Evolutionary conservation across 2,329 filamentous ascomycete species (phyloP).

Genomic region (Lojkania enalia): DNA sequence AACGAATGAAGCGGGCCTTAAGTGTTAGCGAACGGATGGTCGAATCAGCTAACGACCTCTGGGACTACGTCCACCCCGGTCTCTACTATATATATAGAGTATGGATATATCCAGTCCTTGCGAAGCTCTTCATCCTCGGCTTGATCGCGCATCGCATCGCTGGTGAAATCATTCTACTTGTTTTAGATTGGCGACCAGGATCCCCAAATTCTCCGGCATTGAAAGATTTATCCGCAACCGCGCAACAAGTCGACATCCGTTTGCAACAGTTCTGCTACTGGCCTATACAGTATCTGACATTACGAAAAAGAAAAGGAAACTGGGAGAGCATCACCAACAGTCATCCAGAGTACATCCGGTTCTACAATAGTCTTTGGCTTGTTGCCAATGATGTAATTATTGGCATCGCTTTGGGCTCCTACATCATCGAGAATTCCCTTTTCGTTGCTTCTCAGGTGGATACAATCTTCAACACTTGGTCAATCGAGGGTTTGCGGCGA

Average conservation of each 20-base stretch:
- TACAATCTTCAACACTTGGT: slow-evolving; percentile 75
- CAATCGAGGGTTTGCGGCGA: slow-evolving; percentile 81
- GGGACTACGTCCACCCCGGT: slow-evolving; percentile 71
- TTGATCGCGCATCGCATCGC: slow-evolving; percentile 78
- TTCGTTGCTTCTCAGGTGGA: slow-evolving; percentile 83
- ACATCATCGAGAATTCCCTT: slow-evolving; percentile 91
- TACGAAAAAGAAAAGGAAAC: slow-evolving; percentile 85
- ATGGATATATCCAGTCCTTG: slow-evolving; percentile 78
- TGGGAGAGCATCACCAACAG: slow-evolving; percentile 96
- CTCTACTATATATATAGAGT: slow-evolving; percentile 71
- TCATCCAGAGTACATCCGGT: slow-evolving; percentile 96
- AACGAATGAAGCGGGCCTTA: slow-evolving; percentile 77
- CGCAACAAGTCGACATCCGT: slow-evolving; percentile 95
- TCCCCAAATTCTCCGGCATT: slow-evolving; percentile 71
- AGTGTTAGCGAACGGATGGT: slow-evolving; percentile 95
- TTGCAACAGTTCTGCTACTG: slow-evolving; percentile 98
- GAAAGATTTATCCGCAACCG: slow-evolving; percentile 94
- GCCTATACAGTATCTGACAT: slow-evolving; percentile 92
- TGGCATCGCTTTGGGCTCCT: slow-evolving; percentile 92
- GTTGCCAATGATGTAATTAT: slow-evolving; percentile 99
- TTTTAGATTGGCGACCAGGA: slow-evolving; percentile 83
- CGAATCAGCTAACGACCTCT: slow-evolving; percentile 85
- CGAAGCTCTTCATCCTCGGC: slow-evolving; percentile 70
- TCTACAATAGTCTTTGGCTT: slow-evolving; percentile 98
- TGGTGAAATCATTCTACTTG: slow-evolving; percentile 74